phyloP scores from a whole-genome alignment of 139 green algal species.

The Closterium sp. region DNA sequence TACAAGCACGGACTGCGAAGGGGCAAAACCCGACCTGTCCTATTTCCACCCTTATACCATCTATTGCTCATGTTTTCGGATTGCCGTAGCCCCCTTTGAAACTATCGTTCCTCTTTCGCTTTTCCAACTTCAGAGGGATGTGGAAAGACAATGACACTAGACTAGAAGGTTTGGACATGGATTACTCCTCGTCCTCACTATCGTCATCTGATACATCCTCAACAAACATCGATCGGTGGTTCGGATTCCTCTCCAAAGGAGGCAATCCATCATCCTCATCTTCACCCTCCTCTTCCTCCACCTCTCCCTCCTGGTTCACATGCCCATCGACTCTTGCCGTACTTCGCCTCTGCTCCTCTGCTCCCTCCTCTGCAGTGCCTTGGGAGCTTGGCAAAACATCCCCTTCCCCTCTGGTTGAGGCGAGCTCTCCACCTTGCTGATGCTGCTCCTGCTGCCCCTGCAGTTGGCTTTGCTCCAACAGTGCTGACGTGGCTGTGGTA shows the following conservation, averaged over 20 bases:
- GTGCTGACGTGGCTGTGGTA: neutral
- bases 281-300: neutral
- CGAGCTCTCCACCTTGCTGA: neutral
- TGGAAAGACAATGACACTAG: no score
- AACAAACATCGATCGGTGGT: neutral
- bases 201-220: neutral
- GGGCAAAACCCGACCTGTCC: no score
- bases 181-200: neutral
- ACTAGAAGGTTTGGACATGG: no score
- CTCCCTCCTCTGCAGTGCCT: neutral
- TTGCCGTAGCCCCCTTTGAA: no score
- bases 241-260: neutral
- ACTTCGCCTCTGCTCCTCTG: neutral
- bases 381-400: neutral
- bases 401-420: neutral
- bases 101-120: no score
- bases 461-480: neutral
- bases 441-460: neutral
- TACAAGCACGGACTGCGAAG: no score
- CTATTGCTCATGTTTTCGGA: no score
- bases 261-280: neutral
- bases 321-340: neutral
- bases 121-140: no score
- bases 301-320: neutral
- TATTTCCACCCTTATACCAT: no score